These are phyloP conservation scores for Citrus inodora DNA, from an alignment of 345 rosid genomes.

Conservation along the genomic window DNA sequence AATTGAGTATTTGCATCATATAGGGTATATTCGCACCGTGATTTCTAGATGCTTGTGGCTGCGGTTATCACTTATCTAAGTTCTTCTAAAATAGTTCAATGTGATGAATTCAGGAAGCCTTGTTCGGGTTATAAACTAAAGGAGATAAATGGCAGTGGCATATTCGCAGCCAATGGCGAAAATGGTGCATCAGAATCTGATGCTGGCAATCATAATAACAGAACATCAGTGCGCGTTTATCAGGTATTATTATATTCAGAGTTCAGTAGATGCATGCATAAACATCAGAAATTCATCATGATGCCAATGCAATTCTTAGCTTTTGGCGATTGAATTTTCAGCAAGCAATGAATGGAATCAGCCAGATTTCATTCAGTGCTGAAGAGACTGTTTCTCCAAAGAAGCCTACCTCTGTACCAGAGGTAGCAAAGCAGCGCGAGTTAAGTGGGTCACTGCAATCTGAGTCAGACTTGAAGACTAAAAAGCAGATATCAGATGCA, in stretches of 20 bases:
- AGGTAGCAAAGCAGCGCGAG: slow-evolving; percentile 86
- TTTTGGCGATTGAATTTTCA: slow-evolving; percentile 24
- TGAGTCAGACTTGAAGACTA: slow-evolving; percentile 54
- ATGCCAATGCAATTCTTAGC: slow-evolving; percentile 4
- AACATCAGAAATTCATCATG: not conserved
- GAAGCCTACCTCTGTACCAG: slow-evolving; percentile 64
- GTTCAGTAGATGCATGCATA: not conserved
- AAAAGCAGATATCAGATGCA: slow-evolving; percentile 72
- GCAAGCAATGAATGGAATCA: slow-evolving; percentile 73
- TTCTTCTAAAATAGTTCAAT: not conserved
- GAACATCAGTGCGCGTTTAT: slow-evolving; percentile 61
- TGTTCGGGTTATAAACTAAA: slow-evolving; percentile 81
- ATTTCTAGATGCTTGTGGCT: not conserved
- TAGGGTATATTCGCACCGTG: not conserved
- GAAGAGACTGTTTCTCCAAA: slow-evolving; percentile 73
- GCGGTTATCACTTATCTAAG: not conserved
- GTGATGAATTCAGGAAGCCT: slow-evolving; percentile 50
- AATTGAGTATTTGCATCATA: not conserved
- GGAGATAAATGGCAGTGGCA: slow-evolving; percentile 90
- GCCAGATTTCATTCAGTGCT: slow-evolving; percentile 78
- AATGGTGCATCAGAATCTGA: slow-evolving; percentile 45
- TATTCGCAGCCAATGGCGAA: slow-evolving; percentile 45
- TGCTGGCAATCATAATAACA: slow-evolving; percentile 34
- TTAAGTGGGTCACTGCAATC: slow-evolving; percentile 63
- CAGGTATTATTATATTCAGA: slow-evolving; percentile 39